Base-by-base conservation (phyloP, 2,329 filamentous ascomycete genomes). In the Fusarium pseudoanthophilum region DNA sequence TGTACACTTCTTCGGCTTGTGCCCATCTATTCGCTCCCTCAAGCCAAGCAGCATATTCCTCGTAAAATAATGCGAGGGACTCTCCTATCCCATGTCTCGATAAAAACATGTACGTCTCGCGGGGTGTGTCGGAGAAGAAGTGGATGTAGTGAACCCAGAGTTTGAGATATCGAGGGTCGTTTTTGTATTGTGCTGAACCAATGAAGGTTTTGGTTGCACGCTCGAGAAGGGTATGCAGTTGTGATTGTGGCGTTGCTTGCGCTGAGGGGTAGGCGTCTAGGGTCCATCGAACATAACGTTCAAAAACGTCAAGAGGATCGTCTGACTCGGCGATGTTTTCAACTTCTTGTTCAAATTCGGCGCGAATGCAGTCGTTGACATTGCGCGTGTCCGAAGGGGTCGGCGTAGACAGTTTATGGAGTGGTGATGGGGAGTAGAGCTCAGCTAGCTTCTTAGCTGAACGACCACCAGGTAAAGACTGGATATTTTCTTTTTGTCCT, bases 251-350 rank as follows among this genome's bases (percentile, higher is more conserved):
- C 36, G 95, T 97, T 60, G 95, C 94, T 84, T 98, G 95, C 30
- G 95, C 93, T 0, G 95, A 95, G 4, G 96, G 95, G 81, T 98
- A 99, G 60, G 95, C 93, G 82, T 98, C 94, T 34, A 98, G 86
- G 2, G 95, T 97, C 96, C 96, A 99, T 83, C 94, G 94, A 65
- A 98, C 94, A 80, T 99, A 99, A 80, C 96, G 92, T 81, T 98
- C 95, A 84, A 94, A 99, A 70, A 98, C 89, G 78, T 98, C 96
- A 53, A 99, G 90, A 2, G 96, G 96, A 79, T 99, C 96, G 80
- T 99, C 96, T 0, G 93, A 94, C 80, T 99, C 96, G 72, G 90
- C 89, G 57, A 97, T 91, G 53, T 87, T 89, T 48, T 90, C 87
- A 24, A 98, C 83, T 82, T 98, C 96, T 18, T 90, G 88, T 83